Evolutionary conservation across 768 basidiomycete species (phyloP).

Genomic region (Phlebiopsis flavidoalba): DNA sequence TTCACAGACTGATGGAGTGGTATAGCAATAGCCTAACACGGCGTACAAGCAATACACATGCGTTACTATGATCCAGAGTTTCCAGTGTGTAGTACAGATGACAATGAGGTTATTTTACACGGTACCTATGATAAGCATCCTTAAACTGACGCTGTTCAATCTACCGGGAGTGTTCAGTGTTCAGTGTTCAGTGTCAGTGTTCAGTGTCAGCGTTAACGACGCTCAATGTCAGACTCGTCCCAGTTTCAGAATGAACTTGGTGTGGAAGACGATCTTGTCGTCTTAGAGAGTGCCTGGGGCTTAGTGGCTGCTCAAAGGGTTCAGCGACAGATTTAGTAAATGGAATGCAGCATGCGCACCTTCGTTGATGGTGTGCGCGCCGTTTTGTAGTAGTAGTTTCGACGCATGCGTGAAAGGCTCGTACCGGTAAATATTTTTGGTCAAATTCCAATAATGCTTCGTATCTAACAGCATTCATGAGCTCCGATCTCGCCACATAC

Average conservation of each 20-base stretch:
- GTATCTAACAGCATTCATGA: slow-evolving; percentile 30
- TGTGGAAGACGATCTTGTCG: slow-evolving; percentile 64
- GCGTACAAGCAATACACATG: too few species aligned
- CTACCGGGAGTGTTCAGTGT: too few species aligned
- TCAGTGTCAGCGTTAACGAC: background rate
- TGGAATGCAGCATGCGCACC: slow-evolving; percentile 29
- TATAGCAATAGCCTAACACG: too few species aligned
- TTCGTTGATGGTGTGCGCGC: slow-evolving; percentile 69
- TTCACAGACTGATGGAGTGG: too few species aligned
- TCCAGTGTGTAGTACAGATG: too few species aligned
- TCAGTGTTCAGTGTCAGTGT: too few species aligned
- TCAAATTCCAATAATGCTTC: slow-evolving; percentile 38
- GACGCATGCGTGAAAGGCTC: slow-evolving; percentile 18
- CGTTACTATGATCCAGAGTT: too few species aligned
- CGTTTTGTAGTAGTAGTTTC: slow-evolving; percentile 20
- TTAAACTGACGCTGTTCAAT: too few species aligned
- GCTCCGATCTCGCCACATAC: background rate
- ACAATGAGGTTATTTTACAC: too few species aligned
- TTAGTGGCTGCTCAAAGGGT: slow-evolving; percentile 33
- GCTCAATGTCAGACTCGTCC: slow-evolving; percentile 38
- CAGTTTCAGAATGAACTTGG: slow-evolving; percentile 61
- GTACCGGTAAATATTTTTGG: slow-evolving; percentile 68
- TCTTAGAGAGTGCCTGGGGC: slow-evolving; percentile 47
- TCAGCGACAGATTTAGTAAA: background rate
- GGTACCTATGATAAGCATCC: too few species aligned